phyloP scores from a whole-genome alignment of 495 filamentous ascomycete genomes.

The Aspergillus bridgeri region DNA sequence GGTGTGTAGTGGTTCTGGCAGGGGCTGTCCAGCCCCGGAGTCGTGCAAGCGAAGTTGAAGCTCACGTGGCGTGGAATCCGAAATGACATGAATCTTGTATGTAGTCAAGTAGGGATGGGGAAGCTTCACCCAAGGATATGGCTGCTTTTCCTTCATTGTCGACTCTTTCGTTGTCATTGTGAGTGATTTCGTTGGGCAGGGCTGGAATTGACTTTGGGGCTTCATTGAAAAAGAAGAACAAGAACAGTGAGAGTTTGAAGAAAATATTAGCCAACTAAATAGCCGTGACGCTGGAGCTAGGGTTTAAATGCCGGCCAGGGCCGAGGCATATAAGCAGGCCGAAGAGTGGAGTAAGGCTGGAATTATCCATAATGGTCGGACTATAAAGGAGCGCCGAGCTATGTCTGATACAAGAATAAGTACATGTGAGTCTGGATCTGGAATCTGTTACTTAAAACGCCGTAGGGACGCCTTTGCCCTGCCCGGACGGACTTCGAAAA shows the following conservation, averaged over 20 bases:
- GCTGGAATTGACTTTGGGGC: background rate
- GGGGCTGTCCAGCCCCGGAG: constrained; percentile 19
- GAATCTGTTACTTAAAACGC: background rate
- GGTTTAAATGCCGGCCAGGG: constrained; percentile 5
- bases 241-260: background rate
- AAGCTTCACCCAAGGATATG: constrained; percentile 22
- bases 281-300: background rate
- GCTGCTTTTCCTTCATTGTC: background rate
- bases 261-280: background rate
- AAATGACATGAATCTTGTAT: constrained; percentile 30
- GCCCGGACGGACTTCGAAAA: background rate
- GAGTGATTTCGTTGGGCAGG: background rate
- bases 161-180: background rate
- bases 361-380: background rate
- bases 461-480: background rate
- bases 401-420: background rate
- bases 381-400: background rate
- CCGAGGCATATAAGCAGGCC: background rate
- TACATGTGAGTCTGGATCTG: background rate
- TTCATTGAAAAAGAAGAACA: background rate
- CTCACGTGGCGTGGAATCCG: constrained; percentile 20
- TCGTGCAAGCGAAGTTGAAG: constrained; percentile 27
- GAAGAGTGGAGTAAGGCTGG: background rate
- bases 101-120: constrained; percentile 26
- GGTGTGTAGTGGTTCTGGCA: constrained; percentile 31